A percentile compares a stretch with the other conserved stretches of the same genome.
Conservation (phyloP, 192 early-diverging fungal genomes). For the Coemansia sp. region DNA sequence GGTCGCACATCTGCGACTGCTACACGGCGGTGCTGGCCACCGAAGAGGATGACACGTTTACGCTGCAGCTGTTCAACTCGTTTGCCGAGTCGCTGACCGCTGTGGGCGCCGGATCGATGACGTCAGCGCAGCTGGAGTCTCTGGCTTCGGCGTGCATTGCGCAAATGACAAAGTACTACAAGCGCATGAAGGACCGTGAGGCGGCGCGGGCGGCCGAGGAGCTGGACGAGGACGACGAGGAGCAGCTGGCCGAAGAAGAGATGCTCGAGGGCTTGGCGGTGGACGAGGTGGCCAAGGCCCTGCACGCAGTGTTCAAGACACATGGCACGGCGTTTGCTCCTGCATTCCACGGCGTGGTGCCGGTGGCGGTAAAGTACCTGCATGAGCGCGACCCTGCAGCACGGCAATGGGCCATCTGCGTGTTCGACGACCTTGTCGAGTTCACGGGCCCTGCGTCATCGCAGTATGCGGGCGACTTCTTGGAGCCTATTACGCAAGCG, state of each 20-base stretch:
- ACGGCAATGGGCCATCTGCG: constrained; percentile 91
- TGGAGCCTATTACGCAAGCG: constrained; percentile 29
- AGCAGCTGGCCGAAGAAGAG: constrained; percentile 78
- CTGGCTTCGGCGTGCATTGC: constrained; percentile 67
- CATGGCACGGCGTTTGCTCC: constrained; percentile 74
- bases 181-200: constrained; percentile 73
- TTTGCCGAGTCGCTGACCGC: constrained; percentile 68
- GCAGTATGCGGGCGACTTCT: constrained; percentile 64
- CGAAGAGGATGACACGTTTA: constrained; percentile 81
- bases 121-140: constrained; percentile 62
- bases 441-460: constrained; percentile 74
- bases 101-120: constrained; percentile 50
- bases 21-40: constrained; percentile 74
- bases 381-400: constrained; percentile 63
- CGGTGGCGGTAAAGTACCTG: constrained; percentile 67
- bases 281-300: constrained; percentile 75
- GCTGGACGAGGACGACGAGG: constrained; percentile 92
- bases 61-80: constrained; percentile 74
- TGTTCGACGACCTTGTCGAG: constrained; percentile 91
- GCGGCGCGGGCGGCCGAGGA: constrained; percentile 73
- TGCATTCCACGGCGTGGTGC: constrained; percentile 78
- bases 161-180: constrained; percentile 77
- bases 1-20: constrained; percentile 73
- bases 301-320: constrained; percentile 79
- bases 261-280: constrained; percentile 61